Base-by-base conservation (phyloP, 176 grass and related monocot genomes). In the Bothriochloa decipiens region DNA sequence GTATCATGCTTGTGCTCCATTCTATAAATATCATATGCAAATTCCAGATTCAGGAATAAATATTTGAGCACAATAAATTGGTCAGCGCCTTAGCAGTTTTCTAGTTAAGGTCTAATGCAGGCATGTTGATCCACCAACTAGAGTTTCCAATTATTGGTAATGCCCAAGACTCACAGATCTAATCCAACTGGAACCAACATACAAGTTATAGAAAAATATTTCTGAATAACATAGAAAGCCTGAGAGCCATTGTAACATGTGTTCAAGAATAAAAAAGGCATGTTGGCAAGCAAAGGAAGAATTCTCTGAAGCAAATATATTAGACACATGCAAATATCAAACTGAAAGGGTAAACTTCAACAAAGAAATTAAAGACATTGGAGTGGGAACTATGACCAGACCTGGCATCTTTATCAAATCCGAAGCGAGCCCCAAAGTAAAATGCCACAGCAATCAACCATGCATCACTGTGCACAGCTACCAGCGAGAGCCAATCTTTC, bases 391-490 rank as follows among this genome's bases (percentile, higher is more conserved):
- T 75, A 75, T 41, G 25, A 47, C 46, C 27, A 20, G 43, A 94
- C 94, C 94, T 97, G 18, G 82, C 62, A 18, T 88, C 83, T 88
- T 88, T 86, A 77, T 92, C 89, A 79, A 94, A 97, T 47, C 83
- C 76, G 76, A 84, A 86, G 74, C 87, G 83, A 32, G 80, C 76
- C 3, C 87, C 94, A 17, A 84, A 88, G 82, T 90, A 94, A 77
- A 94, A 92, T 49, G 94, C 83, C 25, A 97, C 83, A 66, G 89
- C 49, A 39, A 94, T 60, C 53, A 97, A 85, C 94, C 94, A 97
- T 42, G 94, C 60, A 86, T 97, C 94, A 82, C 94, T 97, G 70
- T 97, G 87, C 70, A 86, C 73, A 83, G 94, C 94, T 53, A 94
- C 73, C 6, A 94, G 68, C 11, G 39, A 77, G 68, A 94, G 75